Base-by-base conservation (phyloP, 306 rosid species). In the Cicer cuneatum region DNA sequence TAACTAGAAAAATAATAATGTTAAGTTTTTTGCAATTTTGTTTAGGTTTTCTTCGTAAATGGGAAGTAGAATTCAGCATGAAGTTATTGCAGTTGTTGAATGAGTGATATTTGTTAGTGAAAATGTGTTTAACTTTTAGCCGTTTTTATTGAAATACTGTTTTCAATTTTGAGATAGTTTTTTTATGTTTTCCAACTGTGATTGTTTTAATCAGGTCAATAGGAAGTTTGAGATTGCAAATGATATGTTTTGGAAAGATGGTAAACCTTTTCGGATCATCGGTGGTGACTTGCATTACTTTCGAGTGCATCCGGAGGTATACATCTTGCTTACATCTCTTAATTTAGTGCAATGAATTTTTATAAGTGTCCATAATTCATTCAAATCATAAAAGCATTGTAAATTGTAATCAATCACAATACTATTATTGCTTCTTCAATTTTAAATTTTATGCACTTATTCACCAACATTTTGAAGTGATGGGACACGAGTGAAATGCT, bases 201-300 rank as follows among this genome's bases (percentile, higher is more conserved):
- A 60, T 71, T 81, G 58, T 69, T 81, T 35, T 62, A 3, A 24
- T 66, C 86, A 85, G 91, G 91, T 65, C 61, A 56, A 64, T 49
- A 83, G 80, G 65, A 87, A 87, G 75, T 93, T 93, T 70, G 91
- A 85, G 81, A 89, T 93, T 66, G 79, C 75, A 19, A 78, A 64
- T 11, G 98, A 93, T 69, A 87, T 76, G 86, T 90, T 93, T 81
- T 90, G 98, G 98, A 90, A 86, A 85, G 96, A 90, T 81, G 95
- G 89, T 53, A 54, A 82, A 41, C 91, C 88, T 29, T 93, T 93
- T 85, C 94, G 53, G 87, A 90, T 93, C 74, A 91, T 94, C 54
- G 98, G 98, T 39, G 98, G 98, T 5, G 97, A 91, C 83, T 61
- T 91, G 93, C 98, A 91, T 77, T 94, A 91, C 79, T 94, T 94